Conservation (phyloP, 2,329 filamentous ascomycete species). For the Magnaporthiopsis poae region DNA sequence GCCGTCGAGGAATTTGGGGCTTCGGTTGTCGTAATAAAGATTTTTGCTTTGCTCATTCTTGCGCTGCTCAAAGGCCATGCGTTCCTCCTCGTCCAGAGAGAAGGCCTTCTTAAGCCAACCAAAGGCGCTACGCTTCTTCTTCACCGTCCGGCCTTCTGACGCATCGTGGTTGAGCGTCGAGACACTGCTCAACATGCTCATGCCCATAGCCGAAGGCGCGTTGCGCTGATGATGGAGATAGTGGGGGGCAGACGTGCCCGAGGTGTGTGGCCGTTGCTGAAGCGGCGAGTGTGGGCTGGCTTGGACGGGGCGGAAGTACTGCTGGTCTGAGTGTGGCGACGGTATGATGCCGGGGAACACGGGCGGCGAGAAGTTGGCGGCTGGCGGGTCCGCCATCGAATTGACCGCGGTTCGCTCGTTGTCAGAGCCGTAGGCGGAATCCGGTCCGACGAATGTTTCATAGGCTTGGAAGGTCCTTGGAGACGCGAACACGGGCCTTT, state of each 20-base stretch:
- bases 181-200: slow-evolving; percentile 49
- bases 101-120: slow-evolving; percentile 62
- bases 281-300: slow-evolving; percentile 55
- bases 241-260: slow-evolving; percentile 28
- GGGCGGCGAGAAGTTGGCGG: slow-evolving; percentile 27
- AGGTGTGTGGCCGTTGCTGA: slow-evolving; percentile 49
- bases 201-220: slow-evolving; percentile 43
- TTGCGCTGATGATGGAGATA: slow-evolving; percentile 34
- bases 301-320: slow-evolving; percentile 52
- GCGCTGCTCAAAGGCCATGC: slow-evolving; percentile 47
- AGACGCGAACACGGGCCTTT: slow-evolving; percentile 21
- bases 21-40: slow-evolving; percentile 40
- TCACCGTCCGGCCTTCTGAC: slow-evolving; percentile 31
- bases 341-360: slow-evolving; percentile 30
- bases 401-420: slow-evolving; percentile 30
- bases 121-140: slow-evolving; percentile 59
- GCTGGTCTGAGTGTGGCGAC: slow-evolving; percentile 42
- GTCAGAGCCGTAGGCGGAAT: slow-evolving; percentile 41
- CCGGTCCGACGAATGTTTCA: slow-evolving; percentile 23
- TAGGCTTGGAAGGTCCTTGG: slow-evolving; percentile 22
- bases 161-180: slow-evolving; percentile 36
- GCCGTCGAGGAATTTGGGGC: slow-evolving; percentile 47
- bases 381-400: slow-evolving; percentile 24
- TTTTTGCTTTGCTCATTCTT: slow-evolving; percentile 35
- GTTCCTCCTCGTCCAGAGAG: slow-evolving; percentile 54